These are phyloP conservation scores for Oropetium thomaeum DNA, from an alignment of 176 grass and related monocot genomes.

Conservation along the genomic window DNA sequence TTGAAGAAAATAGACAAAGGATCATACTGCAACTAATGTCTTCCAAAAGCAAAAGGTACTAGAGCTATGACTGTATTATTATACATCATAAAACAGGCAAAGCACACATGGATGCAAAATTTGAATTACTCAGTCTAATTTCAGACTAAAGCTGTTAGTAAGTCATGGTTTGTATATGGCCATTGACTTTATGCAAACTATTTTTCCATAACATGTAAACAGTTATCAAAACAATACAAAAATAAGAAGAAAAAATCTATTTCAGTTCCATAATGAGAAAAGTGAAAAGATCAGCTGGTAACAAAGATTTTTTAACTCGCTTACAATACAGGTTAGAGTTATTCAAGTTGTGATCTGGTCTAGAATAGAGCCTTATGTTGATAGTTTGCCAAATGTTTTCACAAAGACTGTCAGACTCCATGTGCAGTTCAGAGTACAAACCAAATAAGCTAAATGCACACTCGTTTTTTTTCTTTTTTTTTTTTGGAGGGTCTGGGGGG, in stretches of 20 bases:
- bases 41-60: not conserved
- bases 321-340: not conserved
- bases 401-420: not conserved
- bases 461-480: too few relatives aligned
- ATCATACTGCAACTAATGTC: not conserved
- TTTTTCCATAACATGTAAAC: not conserved
- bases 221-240: not conserved
- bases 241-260: not conserved
- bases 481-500: too few relatives aligned
- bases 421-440: not conserved
- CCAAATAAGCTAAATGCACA: not conserved
- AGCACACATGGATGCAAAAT: not conserved
- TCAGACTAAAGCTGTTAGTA: too few relatives aligned
- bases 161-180: not conserved
- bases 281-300: not conserved
- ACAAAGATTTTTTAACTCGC: not conserved
- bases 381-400: not conserved
- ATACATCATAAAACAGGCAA: not conserved
- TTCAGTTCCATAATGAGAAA: not conserved
- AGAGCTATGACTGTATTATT: not conserved
- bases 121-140: not conserved
- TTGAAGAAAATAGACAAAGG: not conserved
- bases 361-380: not conserved
- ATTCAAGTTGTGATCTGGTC: not conserved
- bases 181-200: not conserved